Base-by-base conservation (phyloP, 1,284 basidiomycete genomes). In the Trichosporon coremiiforme region DNA sequence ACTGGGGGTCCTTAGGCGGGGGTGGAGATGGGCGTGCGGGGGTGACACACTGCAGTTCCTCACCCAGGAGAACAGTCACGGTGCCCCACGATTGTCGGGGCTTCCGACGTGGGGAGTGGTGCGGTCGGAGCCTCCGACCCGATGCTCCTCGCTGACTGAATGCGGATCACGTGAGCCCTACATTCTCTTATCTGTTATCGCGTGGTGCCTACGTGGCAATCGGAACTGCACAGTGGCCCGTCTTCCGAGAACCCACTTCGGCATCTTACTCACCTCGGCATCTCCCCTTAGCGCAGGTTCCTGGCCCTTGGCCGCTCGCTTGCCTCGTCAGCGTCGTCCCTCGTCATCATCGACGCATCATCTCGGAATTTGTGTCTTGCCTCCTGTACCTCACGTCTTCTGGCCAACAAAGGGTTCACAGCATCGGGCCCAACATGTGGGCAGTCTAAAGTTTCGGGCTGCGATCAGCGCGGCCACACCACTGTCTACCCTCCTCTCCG, bases 81-180 rank as follows among this genome's bases (percentile, higher is more conserved):
- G 55, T 60, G 55, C 55, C 55, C 55, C 55, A 33, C 29, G 29
- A 12, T 1, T 10, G 13, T 60, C 55, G 55, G 55, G 29, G 25
- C 25, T 22, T 60, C 55, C 55, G 55, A 60, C 55, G 55, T 31
- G 55, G 55, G 55, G 55, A 25, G 55, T 29, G 29, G 29, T 20
- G 53, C 9, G 25, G 55, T 60, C 55, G 55, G 55, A n/a, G 55
- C 55, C 13, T 60, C 55, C 55, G 55, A 60, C 55, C 55, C 50
- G 50, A 55, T 29, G 50, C 55, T 60, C 29, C 25, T 15, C 12
- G 13, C 29, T 10, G 55, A 13, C 9, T 22, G n/a, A 10, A 3
- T 15, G 5, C 2, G 3, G 4, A 33, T 60, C 55, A 60, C 55
- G 55, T 60, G 55, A 60, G 13, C 13, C 13, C 10, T 3, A 7